phyloP scores from a whole-genome alignment of 2,329 filamentous ascomycete genomes.

The Incumbomyces lentus region DNA sequence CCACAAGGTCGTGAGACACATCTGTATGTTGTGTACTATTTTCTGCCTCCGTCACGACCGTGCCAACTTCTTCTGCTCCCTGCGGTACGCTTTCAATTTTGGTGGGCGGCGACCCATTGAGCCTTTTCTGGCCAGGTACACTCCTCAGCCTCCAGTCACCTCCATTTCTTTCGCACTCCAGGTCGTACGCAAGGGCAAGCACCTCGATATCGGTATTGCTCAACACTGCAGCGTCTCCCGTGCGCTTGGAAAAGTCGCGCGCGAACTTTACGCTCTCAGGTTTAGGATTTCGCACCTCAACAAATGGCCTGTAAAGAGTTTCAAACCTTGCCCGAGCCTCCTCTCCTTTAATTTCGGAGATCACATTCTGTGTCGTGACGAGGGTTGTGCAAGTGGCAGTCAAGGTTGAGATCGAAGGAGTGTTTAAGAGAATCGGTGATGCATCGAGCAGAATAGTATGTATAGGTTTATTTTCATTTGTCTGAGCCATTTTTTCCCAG shows the following conservation, averaged over 20 bases:
- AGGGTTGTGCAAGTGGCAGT: slow-evolving; percentile 65
- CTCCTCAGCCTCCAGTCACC: slow-evolving; percentile 77
- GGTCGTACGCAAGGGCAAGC: slow-evolving; percentile 79
- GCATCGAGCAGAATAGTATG: slow-evolving; percentile 82
- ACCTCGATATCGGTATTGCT: slow-evolving; percentile 84
- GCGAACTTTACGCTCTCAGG: slow-evolving; percentile 71
- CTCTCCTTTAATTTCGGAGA: slow-evolving; percentile 78
- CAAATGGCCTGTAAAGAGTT: slow-evolving; percentile 73
- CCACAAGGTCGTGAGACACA: slow-evolving; percentile 13
- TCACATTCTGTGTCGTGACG: slow-evolving; percentile 73
- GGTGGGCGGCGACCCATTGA: slow-evolving; percentile 58
- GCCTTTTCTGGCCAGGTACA: slow-evolving; percentile 64
- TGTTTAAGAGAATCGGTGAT: slow-evolving; percentile 87
- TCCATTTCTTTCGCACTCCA: slow-evolving; percentile 86
- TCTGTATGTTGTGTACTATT: slow-evolving; percentile 10
- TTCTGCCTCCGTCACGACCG: slow-evolving; percentile 16
- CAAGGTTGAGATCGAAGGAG: slow-evolving; percentile 73
- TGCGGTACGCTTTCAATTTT: slow-evolving; percentile 26
- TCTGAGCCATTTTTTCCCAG: no score
- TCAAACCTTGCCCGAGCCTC: slow-evolving; percentile 71
- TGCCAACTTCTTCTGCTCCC: slow-evolving; percentile 15
- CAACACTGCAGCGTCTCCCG: slow-evolving; percentile 78
- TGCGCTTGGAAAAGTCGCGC: slow-evolving; percentile 74
- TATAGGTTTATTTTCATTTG: slow-evolving; percentile 49
- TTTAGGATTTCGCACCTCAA: slow-evolving; percentile 64